These are phyloP conservation scores for Podila epigama DNA, from an alignment of 192 early-diverging fungal species.

Conservation along the genomic window DNA sequence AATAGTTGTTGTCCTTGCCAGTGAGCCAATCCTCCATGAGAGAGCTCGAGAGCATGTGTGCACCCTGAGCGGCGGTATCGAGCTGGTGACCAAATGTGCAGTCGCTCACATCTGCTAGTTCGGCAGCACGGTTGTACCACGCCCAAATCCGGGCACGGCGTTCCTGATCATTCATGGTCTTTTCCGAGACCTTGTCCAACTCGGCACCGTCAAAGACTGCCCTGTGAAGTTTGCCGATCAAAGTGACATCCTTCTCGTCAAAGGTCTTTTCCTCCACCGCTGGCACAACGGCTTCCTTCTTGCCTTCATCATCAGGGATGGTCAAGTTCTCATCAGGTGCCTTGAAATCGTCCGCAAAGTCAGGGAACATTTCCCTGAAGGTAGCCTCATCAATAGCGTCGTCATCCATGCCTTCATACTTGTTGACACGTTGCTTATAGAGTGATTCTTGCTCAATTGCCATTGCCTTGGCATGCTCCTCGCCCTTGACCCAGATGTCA, in stretches of 20 bases:
- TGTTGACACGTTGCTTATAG: constrained; percentile 62
- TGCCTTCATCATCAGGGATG: constrained; percentile 42
- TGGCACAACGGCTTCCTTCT: constrained; percentile 16
- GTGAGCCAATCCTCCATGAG: constrained; percentile 57
- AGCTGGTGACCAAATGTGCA: constrained; percentile 56
- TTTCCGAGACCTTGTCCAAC: constrained; percentile 22
- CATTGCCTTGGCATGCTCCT: constrained; percentile 60
- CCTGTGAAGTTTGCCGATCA: constrained; percentile 62
- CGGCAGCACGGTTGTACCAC: constrained; percentile 55
- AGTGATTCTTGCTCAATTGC: constrained; percentile 59
- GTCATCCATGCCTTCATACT: constrained; percentile 56
- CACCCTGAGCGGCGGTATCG: constrained; percentile 53
- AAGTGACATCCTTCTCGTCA: constrained; percentile 55
- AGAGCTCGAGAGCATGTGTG: constrained; percentile 61
- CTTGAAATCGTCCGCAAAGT: constrained; percentile 83
- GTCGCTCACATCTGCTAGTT: constrained; percentile 51
- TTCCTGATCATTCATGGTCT: constrained; percentile 27
- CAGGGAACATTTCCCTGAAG: constrained; percentile 82
- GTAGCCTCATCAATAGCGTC: constrained; percentile 78
- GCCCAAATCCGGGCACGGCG: constrained; percentile 44
- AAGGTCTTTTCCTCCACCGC: constrained; percentile 48
- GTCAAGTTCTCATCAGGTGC: constrained; percentile 62
- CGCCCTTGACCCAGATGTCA: constrained; percentile 67
- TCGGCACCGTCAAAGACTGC: constrained; percentile 40
- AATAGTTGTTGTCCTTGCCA: constrained; percentile 42